Evolutionary conservation across 495 filamentous ascomycete genomes (phyloP).

Genomic region (Penicillium paradoxum): DNA sequence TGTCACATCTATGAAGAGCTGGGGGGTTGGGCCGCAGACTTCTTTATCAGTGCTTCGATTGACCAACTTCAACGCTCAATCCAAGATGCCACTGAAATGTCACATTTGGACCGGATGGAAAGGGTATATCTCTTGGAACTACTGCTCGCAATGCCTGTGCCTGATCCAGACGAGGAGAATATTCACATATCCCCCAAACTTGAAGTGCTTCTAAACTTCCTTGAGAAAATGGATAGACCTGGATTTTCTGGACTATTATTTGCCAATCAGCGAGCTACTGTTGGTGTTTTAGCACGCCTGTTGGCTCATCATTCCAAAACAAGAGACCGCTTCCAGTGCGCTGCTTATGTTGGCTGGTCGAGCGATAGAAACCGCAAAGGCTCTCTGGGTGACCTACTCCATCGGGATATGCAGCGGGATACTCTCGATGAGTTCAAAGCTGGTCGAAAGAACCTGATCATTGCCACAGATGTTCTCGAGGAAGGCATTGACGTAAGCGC

Average conservation of each 20-base stretch:
- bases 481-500: constrained; percentile 88
- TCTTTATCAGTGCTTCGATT: constrained; percentile 59
- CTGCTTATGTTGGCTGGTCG: constrained; percentile 67
- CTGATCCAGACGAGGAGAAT: constrained; percentile 14
- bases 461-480: constrained; percentile 82
- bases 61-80: constrained; percentile 37
- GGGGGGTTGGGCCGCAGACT: constrained; percentile 70
- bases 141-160: constrained; percentile 42
- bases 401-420: constrained; percentile 47
- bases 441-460: constrained; percentile 69
- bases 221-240: constrained; percentile 39
- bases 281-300: constrained; percentile 61
- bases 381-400: constrained; percentile 58
- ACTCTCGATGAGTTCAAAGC: constrained; percentile 64
- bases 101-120: constrained; percentile 48
- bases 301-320: constrained; percentile 57
- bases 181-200: constrained; percentile 49
- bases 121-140: constrained; percentile 54
- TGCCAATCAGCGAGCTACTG: constrained; percentile 65
- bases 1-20: constrained; percentile 54
- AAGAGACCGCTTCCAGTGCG: constrained; percentile 52
- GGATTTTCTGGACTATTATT: constrained; percentile 72
- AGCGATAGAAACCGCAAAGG: constrained; percentile 39
- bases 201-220: constrained; percentile 47
- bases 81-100: constrained; percentile 26